Evolutionary conservation across 257 asterid genomes (phyloP).

Genomic region (Scutellaria baicalensis): DNA sequence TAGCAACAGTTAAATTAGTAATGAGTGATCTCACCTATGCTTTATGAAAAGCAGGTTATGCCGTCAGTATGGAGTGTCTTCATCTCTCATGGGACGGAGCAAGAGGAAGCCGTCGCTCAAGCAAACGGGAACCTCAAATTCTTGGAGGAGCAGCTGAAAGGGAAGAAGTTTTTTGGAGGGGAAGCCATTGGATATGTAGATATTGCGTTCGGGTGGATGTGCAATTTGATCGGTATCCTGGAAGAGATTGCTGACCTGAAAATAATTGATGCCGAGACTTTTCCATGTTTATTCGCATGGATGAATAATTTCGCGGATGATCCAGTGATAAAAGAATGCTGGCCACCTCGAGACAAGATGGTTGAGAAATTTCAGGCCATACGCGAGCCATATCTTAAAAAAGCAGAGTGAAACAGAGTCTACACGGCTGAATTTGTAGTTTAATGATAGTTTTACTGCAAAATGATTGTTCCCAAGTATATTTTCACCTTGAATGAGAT

Average conservation of each 20-base stretch:
- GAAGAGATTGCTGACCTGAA: slow-evolving; percentile 37
- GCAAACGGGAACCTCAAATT: slow-evolving; percentile 29
- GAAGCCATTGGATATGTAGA: slow-evolving; percentile 58
- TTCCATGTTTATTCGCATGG: slow-evolving; percentile 51
- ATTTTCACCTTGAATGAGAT: neutral
- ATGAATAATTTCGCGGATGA: slow-evolving; percentile 30
- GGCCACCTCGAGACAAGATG: slow-evolving; percentile 62
- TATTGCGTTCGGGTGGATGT: slow-evolving; percentile 50
- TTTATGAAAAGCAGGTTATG: slow-evolving; percentile 29
- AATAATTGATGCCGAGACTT: slow-evolving; percentile 30
- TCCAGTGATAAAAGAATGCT: slow-evolving; percentile 41
- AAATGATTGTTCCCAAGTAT: neutral
- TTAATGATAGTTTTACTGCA: neutral
- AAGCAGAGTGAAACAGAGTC: slow-evolving; percentile 23
- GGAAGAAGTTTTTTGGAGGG: slow-evolving; percentile 53
- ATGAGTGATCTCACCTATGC: neutral
- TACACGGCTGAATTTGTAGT: neutral
- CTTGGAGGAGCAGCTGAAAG: slow-evolving; percentile 43
- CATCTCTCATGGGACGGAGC: slow-evolving; percentile 29
- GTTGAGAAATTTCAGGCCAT: slow-evolving; percentile 35
- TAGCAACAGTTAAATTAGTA: neutral
- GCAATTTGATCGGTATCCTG: slow-evolving; percentile 30
- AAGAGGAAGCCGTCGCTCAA: slow-evolving; percentile 29
- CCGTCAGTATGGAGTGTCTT: slow-evolving; percentile 32
- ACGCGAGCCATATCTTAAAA: slow-evolving; percentile 24